phyloP scores from a whole-genome alignment of 495 filamentous ascomycete species.

The Trichoderma virens region DNA sequence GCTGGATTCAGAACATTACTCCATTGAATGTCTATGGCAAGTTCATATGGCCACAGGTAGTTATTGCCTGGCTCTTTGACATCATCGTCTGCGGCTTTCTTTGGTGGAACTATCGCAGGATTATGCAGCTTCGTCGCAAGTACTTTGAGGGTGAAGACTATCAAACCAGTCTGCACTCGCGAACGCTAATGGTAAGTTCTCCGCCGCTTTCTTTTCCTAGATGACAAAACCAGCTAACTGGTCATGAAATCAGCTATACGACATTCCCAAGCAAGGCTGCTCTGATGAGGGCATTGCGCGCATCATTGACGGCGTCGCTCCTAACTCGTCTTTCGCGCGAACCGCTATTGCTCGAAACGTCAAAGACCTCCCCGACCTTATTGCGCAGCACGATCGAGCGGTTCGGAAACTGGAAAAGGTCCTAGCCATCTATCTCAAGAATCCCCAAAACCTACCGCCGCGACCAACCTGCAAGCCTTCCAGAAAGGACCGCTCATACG shows the following conservation, averaged over 20 bases:
- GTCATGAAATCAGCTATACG: conserved; percentile 56
- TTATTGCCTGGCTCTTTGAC: conserved; percentile 72
- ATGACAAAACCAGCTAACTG: not conserved
- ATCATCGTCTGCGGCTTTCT: conserved; percentile 69
- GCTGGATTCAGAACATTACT: conserved; percentile 43
- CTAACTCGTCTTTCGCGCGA: conserved; percentile 66
- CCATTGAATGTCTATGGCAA: conserved; percentile 48
- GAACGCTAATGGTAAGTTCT: conserved; percentile 71
- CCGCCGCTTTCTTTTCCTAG: not conserved
- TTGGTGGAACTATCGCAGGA: conserved; percentile 80
- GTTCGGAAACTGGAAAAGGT: conserved; percentile 77
- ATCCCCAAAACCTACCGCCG: conserved; percentile 71
- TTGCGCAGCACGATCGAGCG: conserved; percentile 72
- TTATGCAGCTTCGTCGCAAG: conserved; percentile 59
- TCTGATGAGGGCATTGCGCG: conserved; percentile 81
- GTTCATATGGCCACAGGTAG: conserved; percentile 72
- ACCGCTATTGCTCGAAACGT: conserved; percentile 86
- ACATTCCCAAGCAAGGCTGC: conserved; percentile 65
- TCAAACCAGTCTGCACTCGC: conserved; percentile 75
- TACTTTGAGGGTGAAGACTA: conserved; percentile 90
- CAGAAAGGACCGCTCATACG: conserved; percentile 56
- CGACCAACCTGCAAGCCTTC: conserved; percentile 73
- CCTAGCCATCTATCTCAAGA: conserved; percentile 81
- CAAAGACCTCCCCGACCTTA: conserved; percentile 73
- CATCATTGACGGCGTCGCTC: conserved; percentile 66